Evolutionary conservation across 192 early-diverging fungal species (phyloP), one percentile per base, ranked within the genome.

Genomic region (Entomortierella chlamydospora): DNA sequence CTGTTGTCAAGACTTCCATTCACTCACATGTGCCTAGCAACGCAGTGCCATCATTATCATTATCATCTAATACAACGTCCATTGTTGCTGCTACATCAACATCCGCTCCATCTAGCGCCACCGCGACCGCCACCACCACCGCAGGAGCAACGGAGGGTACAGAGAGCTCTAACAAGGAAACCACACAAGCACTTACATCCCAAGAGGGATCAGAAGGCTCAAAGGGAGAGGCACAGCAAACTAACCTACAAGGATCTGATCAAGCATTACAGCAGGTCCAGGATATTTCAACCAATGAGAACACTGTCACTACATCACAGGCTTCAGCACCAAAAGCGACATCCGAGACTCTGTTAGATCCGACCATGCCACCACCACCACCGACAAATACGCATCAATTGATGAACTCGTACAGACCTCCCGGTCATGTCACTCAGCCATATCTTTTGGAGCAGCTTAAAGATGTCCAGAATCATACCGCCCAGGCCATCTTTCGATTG

Each of bases 381-480:
- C 63, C 50, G 1, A 23, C 50, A 26, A 68, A 64, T 29, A 25
- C 66, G 30, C 61, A 58, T 58, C 74, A 70, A 25, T 43, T 70
- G 50, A n/a, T 66, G 30, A 29, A 52, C 39, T 59, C 72, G 0
- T 64, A 73, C 42, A 28, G 67, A 57, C 50, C 76, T 4, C 76
- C 76, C 1, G 76, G 76, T 2, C 76, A 79, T 56, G 26, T 79
- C 33, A 79, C 76, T 7, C 76, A 70, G 49, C 76, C 76, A 8
- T 79, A 79, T 57, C 33, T 70, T 1, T 23, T 79, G 68, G 76
- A 79, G 51, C 76, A 79, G 41, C 45, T 79, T 15, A 57, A 61
- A 51, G 76, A 79, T 65, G 76, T 79, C 1, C 76, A 70, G 25
- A 79, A 70, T 26, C 76, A 79, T 33, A 70, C 57, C 6, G 50